Percentiles rank a stretch among this genome's conserved stretches.
Evolutionary conservation across 306 rosid species (phyloP).

Genomic region (cucumber (Cucumis sativus)): DNA sequence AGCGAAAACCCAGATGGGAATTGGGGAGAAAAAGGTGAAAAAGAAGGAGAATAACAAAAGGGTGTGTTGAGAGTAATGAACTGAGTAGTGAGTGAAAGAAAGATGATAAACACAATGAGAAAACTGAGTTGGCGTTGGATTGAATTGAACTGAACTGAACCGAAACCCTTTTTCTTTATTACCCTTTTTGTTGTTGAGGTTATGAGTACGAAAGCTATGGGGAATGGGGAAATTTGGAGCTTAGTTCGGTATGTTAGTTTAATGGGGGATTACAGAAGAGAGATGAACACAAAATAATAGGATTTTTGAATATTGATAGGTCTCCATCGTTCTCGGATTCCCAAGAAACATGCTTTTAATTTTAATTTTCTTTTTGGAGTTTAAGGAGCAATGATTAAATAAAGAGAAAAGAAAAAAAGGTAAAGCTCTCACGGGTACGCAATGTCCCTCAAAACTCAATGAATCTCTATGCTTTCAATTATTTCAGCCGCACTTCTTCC

Average conservation of each 20-base stretch:
- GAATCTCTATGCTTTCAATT: background rate
- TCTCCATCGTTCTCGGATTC: background rate
- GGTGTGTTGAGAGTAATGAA: background rate
- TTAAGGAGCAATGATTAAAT: background rate
- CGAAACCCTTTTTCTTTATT: too few relatives aligned
- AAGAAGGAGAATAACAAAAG: background rate
- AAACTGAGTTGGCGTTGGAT: background rate
- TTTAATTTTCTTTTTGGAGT: background rate
- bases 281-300: background rate
- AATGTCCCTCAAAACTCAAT: background rate
- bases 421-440: background rate
- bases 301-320: background rate
- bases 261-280: constrained; percentile 3
- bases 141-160: too few relatives aligned
- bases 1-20: background rate
- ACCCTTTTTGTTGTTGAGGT: background rate
- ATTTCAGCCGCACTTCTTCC: background rate
- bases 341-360: background rate
- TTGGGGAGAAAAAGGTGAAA: background rate
- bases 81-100: background rate
- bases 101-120: background rate
- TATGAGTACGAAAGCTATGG: constrained; percentile 9
- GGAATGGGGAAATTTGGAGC: constrained; percentile 11
- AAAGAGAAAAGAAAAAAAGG: background rate
- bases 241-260: constrained; percentile 12